These are phyloP conservation scores for Cylindrotheca closterium DNA, from an alignment of 108 stramenopile genomes.

Conservation along the genomic window DNA sequence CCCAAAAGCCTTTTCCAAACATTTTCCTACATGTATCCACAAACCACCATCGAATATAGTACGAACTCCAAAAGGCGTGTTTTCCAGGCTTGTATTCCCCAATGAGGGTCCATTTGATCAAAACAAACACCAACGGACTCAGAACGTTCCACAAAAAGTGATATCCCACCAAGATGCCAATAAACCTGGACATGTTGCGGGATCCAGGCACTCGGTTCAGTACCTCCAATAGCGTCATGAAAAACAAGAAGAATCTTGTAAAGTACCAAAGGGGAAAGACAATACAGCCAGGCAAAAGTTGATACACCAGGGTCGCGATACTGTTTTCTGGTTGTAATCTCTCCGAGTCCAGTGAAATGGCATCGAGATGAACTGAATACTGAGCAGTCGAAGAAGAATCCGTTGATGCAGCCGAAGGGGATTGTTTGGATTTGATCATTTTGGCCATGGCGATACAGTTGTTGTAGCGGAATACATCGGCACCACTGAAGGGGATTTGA, in stretches of 20 bases:
- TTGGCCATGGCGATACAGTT: slow-evolving; percentile 43
- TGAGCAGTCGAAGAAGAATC: neutral
- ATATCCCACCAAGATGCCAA: slow-evolving; percentile 42
- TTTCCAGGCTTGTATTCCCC: slow-evolving; percentile 52
- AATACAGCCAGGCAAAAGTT: slow-evolving; percentile 38
- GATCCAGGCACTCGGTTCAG: slow-evolving; percentile 33
- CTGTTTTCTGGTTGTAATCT: slow-evolving; percentile 12
- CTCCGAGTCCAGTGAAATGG: slow-evolving; percentile 23
- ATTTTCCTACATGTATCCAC: slow-evolving; percentile 50
- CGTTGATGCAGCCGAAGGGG: neutral
- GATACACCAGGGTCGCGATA: slow-evolving; percentile 24
- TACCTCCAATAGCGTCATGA: slow-evolving; percentile 30
- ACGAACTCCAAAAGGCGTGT: slow-evolving; percentile 46
- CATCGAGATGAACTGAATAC: slow-evolving; percentile 17
- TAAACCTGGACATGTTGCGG: slow-evolving; percentile 28
- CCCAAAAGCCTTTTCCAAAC: slow-evolving; percentile 46
- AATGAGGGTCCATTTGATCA: slow-evolving; percentile 58
- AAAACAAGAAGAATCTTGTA: slow-evolving; percentile 51
- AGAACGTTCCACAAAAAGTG: slow-evolving; percentile 43
- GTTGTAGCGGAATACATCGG: slow-evolving; percentile 54
- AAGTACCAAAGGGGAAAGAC: slow-evolving; percentile 51
- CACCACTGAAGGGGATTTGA: slow-evolving; percentile 38
- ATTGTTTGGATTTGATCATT: slow-evolving; percentile 26
- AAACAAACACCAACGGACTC: slow-evolving; percentile 51
- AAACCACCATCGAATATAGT: slow-evolving; percentile 75